Base-by-base conservation (phyloP, 1,284 basidiomycete genomes). In the Agroathelia rolfsii region DNA sequence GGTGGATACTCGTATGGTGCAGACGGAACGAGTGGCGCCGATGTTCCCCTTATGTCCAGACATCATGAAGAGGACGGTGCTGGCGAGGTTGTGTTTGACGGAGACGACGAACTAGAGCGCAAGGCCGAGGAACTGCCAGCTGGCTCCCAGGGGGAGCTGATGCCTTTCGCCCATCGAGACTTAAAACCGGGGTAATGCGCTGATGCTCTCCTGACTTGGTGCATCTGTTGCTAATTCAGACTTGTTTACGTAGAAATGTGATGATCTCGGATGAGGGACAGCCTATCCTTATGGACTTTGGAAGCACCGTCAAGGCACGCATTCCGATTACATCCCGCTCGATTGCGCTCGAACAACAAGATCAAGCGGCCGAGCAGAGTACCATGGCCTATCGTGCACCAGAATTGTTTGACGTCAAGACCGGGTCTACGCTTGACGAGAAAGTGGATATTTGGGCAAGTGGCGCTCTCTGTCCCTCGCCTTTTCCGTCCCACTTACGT, bases 261-360 rank as follows among this genome's bases (percentile, higher is more conserved):
- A 98, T 98, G 93, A 72, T 98, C 37, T 70, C 88, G 5, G 92
- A 96, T 48, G 87, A 95, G 38, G 88, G 86, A 4, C 75, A 76
- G 8, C 85, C 92, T 1, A 85, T 98, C 42, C 71, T 99, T 11
- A 98, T 98, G 94, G 94, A 99, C 61, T 94, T 99, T 59, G 94
- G 94, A 10, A 94, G 88, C 41, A 76, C 80, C 4, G 64, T 79
- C 48, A 81, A 79, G 47, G 90, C 90, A 6, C 69, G 87, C 23
- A 71, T 94, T 36, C 65, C 63, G 28, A 72, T 94, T 39, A 71
- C 82, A 40, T 87, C 73, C 35, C 75, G 94, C 27, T 79, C 80
- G 12, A 83, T 92, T 50, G 94, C 94, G 0, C 56, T 95, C 22
- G 50, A 83, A 13, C 87, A 93, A 48, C 37, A 90, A 76, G 92